Evolutionary conservation across 2,329 filamentous ascomycete genomes (phyloP).

Genomic region (Biscogniauxia mediterranea): DNA sequence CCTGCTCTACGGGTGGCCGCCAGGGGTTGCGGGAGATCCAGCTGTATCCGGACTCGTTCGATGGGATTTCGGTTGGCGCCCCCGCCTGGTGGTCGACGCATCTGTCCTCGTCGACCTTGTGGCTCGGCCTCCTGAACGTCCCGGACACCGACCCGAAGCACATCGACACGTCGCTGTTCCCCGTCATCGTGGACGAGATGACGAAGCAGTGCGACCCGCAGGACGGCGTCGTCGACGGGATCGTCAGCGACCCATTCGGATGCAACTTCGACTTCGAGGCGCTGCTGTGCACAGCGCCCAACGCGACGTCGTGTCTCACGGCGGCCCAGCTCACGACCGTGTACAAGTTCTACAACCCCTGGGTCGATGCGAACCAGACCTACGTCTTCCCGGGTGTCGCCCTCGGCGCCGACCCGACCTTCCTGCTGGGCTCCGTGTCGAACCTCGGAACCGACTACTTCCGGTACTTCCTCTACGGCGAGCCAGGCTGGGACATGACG

Average conservation of each 20-base stretch:
- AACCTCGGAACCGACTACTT: conserved; percentile 23
- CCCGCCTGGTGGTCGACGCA: conserved; percentile 51
- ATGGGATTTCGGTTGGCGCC: conserved; percentile 53
- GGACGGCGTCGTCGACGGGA: conserved; percentile 42
- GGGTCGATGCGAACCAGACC: conserved; percentile 26
- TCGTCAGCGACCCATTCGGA: conserved; percentile 40
- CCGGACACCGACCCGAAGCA: conserved; percentile 40
- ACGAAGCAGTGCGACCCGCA: conserved; percentile 43
- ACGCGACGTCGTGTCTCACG: conserved; percentile 37
- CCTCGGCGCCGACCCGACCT: conserved; percentile 24
- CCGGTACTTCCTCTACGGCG: conserved; percentile 27
- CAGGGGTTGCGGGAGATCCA: conserved; percentile 57
- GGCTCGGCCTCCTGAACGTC: conserved; percentile 43
- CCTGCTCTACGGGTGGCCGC: conserved; percentile 59
- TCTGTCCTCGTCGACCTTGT: conserved; percentile 37
- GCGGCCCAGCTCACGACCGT: conserved; percentile 37
- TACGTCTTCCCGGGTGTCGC: conserved; percentile 29
- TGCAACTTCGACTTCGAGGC: conserved; percentile 39
- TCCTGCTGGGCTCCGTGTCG: conserved; percentile 13
- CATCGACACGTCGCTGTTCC: conserved; percentile 40
- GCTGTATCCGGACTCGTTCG: conserved; percentile 53
- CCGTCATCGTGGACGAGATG: conserved; percentile 40
- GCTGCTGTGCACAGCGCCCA: conserved; percentile 33
- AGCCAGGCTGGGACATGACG: conserved; percentile 29
- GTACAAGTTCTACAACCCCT: conserved; percentile 30